phyloP scores from a whole-genome alignment of 2,329 filamentous ascomycete genomes.

The Calonectria pteridis region DNA sequence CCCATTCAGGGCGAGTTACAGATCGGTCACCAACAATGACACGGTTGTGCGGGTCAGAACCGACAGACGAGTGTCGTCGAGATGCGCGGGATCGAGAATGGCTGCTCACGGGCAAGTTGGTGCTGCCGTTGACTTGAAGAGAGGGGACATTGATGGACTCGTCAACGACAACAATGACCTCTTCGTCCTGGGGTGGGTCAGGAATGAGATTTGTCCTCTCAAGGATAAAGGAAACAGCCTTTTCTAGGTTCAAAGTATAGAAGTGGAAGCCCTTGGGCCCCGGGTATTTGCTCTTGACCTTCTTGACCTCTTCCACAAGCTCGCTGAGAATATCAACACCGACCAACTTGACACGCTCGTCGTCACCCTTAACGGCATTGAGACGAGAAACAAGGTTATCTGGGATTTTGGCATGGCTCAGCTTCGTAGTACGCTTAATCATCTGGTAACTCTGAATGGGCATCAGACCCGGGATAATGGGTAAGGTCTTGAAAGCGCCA shows the following conservation, averaged over 20 bases:
- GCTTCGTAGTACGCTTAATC: slow-evolving; percentile 91
- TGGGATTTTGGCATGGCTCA: slow-evolving; percentile 90
- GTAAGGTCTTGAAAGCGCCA: slow-evolving; percentile 85
- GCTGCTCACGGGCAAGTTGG: slow-evolving; percentile 48
- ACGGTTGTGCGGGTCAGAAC: slow-evolving; percentile 88
- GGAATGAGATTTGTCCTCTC: slow-evolving; percentile 89
- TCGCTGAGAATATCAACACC: slow-evolving; percentile 88
- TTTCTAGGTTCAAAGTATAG: slow-evolving; percentile 96
- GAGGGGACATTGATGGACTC: slow-evolving; percentile 40
- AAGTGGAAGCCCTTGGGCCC: slow-evolving; percentile 91
- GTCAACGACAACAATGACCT: slow-evolving; percentile 62
- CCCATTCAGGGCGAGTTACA: slow-evolving; percentile 72
- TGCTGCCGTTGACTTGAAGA: slow-evolving; percentile 63
- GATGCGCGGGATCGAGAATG: slow-evolving; percentile 51
- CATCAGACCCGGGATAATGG: slow-evolving; percentile 96
- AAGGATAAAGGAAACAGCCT: slow-evolving; percentile 92
- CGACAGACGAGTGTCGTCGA: slow-evolving; percentile 81
- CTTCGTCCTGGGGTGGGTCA: slow-evolving; percentile 65
- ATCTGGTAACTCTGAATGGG: slow-evolving; percentile 98
- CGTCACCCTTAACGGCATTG: slow-evolving; percentile 80
- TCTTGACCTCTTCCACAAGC: slow-evolving; percentile 82
- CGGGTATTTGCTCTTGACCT: slow-evolving; percentile 67
- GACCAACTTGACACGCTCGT: slow-evolving; percentile 83
- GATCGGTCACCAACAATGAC: slow-evolving; percentile 81
- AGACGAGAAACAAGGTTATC: slow-evolving; percentile 76